Base-by-base conservation (phyloP, 305 asterid species). In the Fraxinus xanthoxyloides region DNA sequence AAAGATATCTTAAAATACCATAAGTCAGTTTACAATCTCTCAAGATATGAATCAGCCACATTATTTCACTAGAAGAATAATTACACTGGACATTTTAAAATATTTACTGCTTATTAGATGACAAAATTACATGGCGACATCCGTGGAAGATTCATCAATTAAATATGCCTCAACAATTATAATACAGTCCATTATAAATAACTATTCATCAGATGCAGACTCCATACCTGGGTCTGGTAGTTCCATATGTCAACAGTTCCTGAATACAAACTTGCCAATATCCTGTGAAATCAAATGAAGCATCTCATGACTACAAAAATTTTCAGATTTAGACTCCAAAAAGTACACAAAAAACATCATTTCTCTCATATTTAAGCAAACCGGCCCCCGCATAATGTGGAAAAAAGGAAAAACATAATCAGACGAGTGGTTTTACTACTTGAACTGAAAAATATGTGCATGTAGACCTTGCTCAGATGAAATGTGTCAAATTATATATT, bases 201-300 rank as follows among this genome's bases (percentile, higher is more conserved):
- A 79, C 43, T 54, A 61, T 19, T 75, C 21, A 59, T 28, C 82
- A 82, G 69, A 65, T 72, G 48, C 76, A 56, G 69, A 75, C 34
- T 72, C 38, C 75, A 34, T 87, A 92, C 97, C 97, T 92, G 95
- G 79, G 92, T 90, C 88, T 92, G 93, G 88, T 88, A 91, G 85
- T 92, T 90, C 95, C 93, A 92, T 35, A 92, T 90, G 89, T 92
- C 85, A 80, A 92, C 87, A 80, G 92, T 87, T 89, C 97, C 97
- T 8, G 97, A 87, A 80, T 92, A 91, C 85, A 92, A 81, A 87
- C 97, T 92, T 56, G 97, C 88, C 91, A 92, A 77, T 86, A 92
- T 90, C 97, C 97, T 92, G 89, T 51, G 73, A 72, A 81, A 61
- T 54, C 21, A 56, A 74, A 70, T 70, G 69, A 74, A 80, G 77